Evolutionary conservation across 1,284 basidiomycete species (phyloP).

Genomic region (Hymenochaete sp.): DNA sequence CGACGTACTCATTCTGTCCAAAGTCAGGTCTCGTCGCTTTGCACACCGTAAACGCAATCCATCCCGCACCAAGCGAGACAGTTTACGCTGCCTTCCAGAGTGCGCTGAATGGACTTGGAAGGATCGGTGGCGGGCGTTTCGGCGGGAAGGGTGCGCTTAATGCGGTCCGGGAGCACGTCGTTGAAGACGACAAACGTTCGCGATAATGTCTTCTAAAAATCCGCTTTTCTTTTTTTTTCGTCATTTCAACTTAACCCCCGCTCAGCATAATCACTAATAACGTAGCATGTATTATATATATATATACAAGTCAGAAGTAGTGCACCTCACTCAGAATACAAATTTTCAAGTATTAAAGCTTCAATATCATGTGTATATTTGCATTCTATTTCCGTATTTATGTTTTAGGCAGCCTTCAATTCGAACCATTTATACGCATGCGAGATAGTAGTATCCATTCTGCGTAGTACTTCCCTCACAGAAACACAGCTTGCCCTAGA

Average conservation of each 20-base stretch:
- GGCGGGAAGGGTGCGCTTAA: slow-evolving; percentile 21
- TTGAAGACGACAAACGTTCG: slow-evolving; percentile 7
- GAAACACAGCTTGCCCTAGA: too few relatives aligned
- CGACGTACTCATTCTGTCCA: slow-evolving; percentile 68
- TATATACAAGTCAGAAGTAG: not conserved
- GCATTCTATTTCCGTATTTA: too few relatives aligned
- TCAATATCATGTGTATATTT: too few relatives aligned
- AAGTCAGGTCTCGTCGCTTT: slow-evolving; percentile 49
- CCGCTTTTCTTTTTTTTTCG: not conserved
- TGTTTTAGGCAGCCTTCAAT: too few relatives aligned
- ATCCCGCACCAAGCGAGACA: slow-evolving; percentile 61
- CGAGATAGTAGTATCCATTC: too few relatives aligned
- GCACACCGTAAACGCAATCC: slow-evolving; percentile 62
- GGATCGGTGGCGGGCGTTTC: not conserved
- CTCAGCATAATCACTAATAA: not conserved
- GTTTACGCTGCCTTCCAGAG: slow-evolving; percentile 54
- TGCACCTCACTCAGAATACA: too few relatives aligned
- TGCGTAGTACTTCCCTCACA: too few relatives aligned
- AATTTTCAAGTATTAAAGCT: too few relatives aligned
- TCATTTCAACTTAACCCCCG: not conserved
- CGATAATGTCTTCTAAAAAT: not conserved
- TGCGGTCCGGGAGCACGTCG: not conserved
- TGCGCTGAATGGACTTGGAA: slow-evolving; percentile 38
- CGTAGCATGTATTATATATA: not conserved
- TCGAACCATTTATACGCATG: too few relatives aligned